phyloP scores from a whole-genome alignment of 345 rosid genomes.

The Linum usitatissimum region DNA sequence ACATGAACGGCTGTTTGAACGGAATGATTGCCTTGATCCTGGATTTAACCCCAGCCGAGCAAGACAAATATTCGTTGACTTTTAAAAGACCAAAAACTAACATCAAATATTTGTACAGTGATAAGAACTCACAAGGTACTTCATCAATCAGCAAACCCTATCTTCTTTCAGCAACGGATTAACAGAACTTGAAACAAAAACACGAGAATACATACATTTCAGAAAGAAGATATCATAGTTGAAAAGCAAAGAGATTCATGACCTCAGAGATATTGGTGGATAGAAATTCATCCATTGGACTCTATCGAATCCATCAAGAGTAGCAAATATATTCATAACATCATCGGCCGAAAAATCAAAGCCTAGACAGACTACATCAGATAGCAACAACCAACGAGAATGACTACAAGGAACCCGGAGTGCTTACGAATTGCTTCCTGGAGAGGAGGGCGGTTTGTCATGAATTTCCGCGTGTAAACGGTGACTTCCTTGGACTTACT shows the following conservation, averaged over 20 bases:
- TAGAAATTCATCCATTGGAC: slow-evolving; percentile 1
- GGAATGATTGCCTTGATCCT: too few relatives aligned
- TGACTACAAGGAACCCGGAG: neutral
- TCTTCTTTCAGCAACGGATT: too few relatives aligned
- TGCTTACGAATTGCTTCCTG: slow-evolving; percentile 36
- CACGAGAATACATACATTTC: neutral
- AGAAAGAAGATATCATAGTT: neutral
- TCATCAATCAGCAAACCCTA: too few relatives aligned
- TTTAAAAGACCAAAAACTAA: too few relatives aligned
- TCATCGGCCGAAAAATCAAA: slow-evolving; percentile 9
- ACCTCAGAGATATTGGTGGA: slow-evolving; percentile 16
- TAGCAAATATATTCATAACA: slow-evolving; percentile 16
- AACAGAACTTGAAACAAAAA: too few relatives aligned
- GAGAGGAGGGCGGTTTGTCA: slow-evolving; percentile 50
- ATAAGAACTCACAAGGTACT: too few relatives aligned
- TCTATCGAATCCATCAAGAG: slow-evolving; percentile 15
- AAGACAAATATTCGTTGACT: too few relatives aligned
- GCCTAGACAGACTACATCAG: neutral
- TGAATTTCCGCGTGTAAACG: slow-evolving; percentile 42
- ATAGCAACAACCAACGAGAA: neutral
- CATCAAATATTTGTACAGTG: too few relatives aligned
- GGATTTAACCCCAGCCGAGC: too few relatives aligned
- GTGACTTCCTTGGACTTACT: slow-evolving; percentile 26
- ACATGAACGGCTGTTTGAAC: too few relatives aligned
- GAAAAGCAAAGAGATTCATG: neutral